Conservation (phyloP, 2,329 filamentous ascomycete genomes). For the Chaetomiaceae sp. region DNA sequence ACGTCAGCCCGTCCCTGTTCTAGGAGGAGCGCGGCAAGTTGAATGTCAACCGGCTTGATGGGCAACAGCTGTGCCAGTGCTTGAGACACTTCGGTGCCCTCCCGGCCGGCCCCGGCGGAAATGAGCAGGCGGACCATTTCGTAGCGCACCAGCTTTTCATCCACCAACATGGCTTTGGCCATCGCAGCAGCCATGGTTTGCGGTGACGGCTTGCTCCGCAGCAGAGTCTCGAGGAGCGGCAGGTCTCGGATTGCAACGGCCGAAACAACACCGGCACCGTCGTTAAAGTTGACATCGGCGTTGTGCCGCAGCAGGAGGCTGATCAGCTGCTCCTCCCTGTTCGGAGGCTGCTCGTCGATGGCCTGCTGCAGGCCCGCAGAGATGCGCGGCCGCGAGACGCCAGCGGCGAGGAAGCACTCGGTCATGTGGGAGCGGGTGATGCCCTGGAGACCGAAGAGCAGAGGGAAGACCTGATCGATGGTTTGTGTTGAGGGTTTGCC, state of each 20-base stretch:
- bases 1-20: conserved; percentile 50
- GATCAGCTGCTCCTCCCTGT: conserved; percentile 49
- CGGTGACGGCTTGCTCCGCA: conserved; percentile 43
- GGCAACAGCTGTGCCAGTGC: conserved; percentile 42
- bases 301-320: conserved; percentile 48
- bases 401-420: conserved; percentile 46
- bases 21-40: conserved; percentile 45
- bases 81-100: conserved; percentile 38
- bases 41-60: conserved; percentile 46
- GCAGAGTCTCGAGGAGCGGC: conserved; percentile 41
- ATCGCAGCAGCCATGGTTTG: conserved; percentile 46
- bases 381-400: conserved; percentile 44
- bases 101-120: conserved; percentile 36
- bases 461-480: conserved; percentile 46
- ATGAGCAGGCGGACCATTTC: conserved; percentile 47
- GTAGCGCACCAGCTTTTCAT: conserved; percentile 40
- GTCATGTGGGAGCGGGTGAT: conserved; percentile 45
- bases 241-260: conserved; percentile 48
- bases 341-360: conserved; percentile 44
- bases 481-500: conserved; percentile 45
- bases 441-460: conserved; percentile 40
- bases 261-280: conserved; percentile 45
- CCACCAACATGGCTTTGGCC: conserved; percentile 43
- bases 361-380: conserved; percentile 49
- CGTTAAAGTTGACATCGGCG: conserved; percentile 51